These are phyloP conservation scores for Coemansia umbellata DNA, from an alignment of 192 early-diverging fungal species.

Conservation along the genomic window DNA sequence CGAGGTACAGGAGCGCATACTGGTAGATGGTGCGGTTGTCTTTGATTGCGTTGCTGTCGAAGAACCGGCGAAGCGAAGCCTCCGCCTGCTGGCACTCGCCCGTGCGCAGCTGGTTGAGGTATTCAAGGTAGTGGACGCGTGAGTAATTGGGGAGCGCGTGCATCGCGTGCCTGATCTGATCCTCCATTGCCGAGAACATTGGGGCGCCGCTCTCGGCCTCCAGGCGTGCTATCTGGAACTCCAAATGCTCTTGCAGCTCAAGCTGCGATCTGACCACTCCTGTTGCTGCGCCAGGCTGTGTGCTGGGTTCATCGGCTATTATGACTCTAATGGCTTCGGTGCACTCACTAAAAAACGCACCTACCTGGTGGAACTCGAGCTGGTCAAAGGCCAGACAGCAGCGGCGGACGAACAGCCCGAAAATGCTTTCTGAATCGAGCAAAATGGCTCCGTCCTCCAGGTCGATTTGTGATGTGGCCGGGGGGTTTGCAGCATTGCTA, in stretches of 20 bases:
- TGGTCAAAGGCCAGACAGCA: slow-evolving; percentile 44
- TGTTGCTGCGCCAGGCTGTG: too few relatives aligned
- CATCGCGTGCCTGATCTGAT: slow-evolving; percentile 4
- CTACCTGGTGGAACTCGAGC: slow-evolving; percentile 44
- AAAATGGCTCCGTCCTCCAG: slow-evolving; percentile 7
- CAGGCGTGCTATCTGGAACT: slow-evolving; percentile 19
- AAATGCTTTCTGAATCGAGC: slow-evolving; percentile 42
- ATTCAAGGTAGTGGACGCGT: slow-evolving; percentile 28
- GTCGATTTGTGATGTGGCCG: slow-evolving; percentile 1
- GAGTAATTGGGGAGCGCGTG: slow-evolving; percentile 10
- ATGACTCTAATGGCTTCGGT: slow-evolving; percentile 5
- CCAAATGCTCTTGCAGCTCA: slow-evolving; percentile 29
- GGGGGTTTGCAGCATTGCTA: background rate
- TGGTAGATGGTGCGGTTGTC: slow-evolving; percentile 22
- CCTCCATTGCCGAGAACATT: slow-evolving; percentile 6
- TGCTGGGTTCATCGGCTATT: background rate
- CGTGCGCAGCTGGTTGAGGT: slow-evolving; percentile 20
- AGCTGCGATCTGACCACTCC: slow-evolving; percentile 5
- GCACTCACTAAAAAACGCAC: slow-evolving; percentile 19
- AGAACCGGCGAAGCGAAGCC: slow-evolving; percentile 29
- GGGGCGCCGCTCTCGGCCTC: slow-evolving; percentile 15
- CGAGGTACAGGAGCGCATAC: slow-evolving; percentile 36
- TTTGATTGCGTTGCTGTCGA: slow-evolving; percentile 26
- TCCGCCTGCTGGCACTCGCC: slow-evolving; percentile 27
- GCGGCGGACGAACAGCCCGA: slow-evolving; percentile 44